Evolutionary conservation across 345 rosid species (phyloP).

Genomic region (Xanthoceras sorbifolium): DNA sequence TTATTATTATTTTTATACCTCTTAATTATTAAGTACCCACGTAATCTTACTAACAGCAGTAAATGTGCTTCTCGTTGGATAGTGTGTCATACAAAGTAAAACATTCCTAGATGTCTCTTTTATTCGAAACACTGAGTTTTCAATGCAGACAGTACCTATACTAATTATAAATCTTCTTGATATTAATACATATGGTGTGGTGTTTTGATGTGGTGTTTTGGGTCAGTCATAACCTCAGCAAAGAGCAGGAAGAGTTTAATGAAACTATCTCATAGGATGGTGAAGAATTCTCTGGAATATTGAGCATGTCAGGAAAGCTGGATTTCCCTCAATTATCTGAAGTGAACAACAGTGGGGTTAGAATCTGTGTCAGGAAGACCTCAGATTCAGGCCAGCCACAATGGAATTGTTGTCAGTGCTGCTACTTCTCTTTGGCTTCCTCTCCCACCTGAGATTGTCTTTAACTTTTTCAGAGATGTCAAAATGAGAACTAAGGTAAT

Average conservation of each 20-base stretch:
- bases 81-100: too few species aligned
- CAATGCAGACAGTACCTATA: too few species aligned
- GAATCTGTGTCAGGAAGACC: constrained; percentile 49
- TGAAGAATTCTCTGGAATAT: constrained; percentile 44
- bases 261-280: constrained; percentile 71
- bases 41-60: too few species aligned
- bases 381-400: constrained; percentile 48
- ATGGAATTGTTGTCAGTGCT: constrained; percentile 55
- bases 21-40: too few species aligned
- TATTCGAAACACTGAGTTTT: too few species aligned
- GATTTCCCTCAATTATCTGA: constrained; percentile 52
- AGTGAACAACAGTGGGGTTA: constrained; percentile 49
- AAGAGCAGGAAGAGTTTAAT: constrained; percentile 49
- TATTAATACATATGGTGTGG: too few species aligned
- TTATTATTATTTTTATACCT: too few species aligned
- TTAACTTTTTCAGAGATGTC: constrained; percentile 41
- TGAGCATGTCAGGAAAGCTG: constrained; percentile 53
- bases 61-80: too few species aligned
- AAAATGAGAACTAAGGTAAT: constrained; percentile 51
- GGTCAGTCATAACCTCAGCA: constrained; percentile 23
- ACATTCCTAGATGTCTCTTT: too few species aligned
- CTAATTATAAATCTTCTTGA: too few species aligned
- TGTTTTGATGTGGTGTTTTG: background rate
- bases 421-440: constrained; percentile 70
- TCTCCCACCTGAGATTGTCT: constrained; percentile 40